These are phyloP conservation scores for Clavispora carvajalis DNA, from an alignment of 805 yeast species.

Conservation along the genomic window DNA sequence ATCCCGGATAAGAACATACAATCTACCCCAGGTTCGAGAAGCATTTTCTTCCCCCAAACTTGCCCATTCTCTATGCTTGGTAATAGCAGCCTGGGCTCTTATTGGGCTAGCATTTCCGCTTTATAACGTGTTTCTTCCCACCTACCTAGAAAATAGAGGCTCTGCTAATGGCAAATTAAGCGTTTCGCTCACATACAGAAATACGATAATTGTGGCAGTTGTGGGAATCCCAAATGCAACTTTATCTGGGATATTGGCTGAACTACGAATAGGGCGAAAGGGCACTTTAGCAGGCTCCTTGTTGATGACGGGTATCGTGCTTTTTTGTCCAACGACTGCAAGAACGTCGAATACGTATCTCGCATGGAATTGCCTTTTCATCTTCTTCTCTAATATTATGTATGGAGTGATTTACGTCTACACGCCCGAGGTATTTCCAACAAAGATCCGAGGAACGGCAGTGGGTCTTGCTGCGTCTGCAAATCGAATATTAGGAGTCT, in stretches of 20 bases:
- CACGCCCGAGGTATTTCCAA: conserved; percentile 60
- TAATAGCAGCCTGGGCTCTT: conserved; percentile 47
- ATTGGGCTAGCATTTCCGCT: conserved; percentile 23
- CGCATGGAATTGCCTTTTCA: conserved; percentile 45
- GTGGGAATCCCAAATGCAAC: conserved; percentile 13
- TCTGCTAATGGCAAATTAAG: conserved; percentile 20
- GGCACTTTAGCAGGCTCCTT: conserved; percentile 39
- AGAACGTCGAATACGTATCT: conserved; percentile 42
- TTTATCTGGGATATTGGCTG: conserved; percentile 12
- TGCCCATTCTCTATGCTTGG: conserved; percentile 39
- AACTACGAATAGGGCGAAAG: conserved; percentile 12
- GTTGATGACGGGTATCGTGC: conserved; percentile 48
- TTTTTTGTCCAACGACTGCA: conserved; percentile 61
- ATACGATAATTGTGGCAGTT: conserved; percentile 13
- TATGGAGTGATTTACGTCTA: conserved; percentile 56
- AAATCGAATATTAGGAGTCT: conserved; percentile 48
- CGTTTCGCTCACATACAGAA: conserved; percentile 23
- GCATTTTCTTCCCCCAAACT: conserved; percentile 44
- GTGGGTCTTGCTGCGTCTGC: conserved; percentile 54
- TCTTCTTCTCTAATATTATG: conserved; percentile 46
- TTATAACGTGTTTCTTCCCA: conserved; percentile 17
- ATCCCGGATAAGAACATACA: conserved; percentile 16
- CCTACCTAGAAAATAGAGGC: conserved; percentile 43
- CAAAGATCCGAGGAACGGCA: conserved; percentile 48
- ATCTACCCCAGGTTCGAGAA: conserved; percentile 35